Base-by-base conservation (phyloP, 2,329 filamentous ascomycete species). In the Fonsecaea erecta region DNA sequence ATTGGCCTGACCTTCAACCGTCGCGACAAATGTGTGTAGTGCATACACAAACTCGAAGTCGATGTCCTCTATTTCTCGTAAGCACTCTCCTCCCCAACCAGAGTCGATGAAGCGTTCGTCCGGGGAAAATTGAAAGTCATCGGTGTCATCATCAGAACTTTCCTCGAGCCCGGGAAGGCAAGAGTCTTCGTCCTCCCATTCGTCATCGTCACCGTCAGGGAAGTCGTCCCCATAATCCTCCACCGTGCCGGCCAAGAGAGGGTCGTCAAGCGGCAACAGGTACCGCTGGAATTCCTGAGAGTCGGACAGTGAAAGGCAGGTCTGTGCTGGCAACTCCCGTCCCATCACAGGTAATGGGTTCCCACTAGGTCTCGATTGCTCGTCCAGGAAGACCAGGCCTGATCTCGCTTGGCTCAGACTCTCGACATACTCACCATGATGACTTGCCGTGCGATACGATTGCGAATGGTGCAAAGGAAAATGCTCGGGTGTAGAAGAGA, bases 41-140 rank as follows among this genome's bases (percentile, higher is more conserved):
- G 95, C 95, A 81, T 99, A 99, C 67, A 99, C 95, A 80, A 98
- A 98, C 77, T 98, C 94, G 82, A 99, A 98, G 84, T 99, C 95
- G 79, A 99, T 99, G 75, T 99, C 95, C 86, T 99, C 95, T 98
- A 83, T 78, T 79, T 89, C 85, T 85, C 87, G 90, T 97, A 93
- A 97, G 92, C 89, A 90, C 82, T 91, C 86, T 80, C 85, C 85
- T 77, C 84, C 88, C 89, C 88, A 93, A 65, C 88, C 89, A 72
- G 86, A 88, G 77, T 91, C 87, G 83, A 90, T 78, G 78, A 86
- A 90, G 79, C 83, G 83, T 65, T 84, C 75, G 74, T 90, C 83
- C 76, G 83, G 76, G 78, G 80, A 79, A 77, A 83, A 79, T 75
- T 78, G 82, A 83, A 83, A 77, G 74, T 86, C 83, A 77, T 86